These are phyloP conservation scores for Pseudogymnoascus sp. DNA, from an alignment of 2,329 filamentous ascomycete genomes.

Conservation along the genomic window DNA sequence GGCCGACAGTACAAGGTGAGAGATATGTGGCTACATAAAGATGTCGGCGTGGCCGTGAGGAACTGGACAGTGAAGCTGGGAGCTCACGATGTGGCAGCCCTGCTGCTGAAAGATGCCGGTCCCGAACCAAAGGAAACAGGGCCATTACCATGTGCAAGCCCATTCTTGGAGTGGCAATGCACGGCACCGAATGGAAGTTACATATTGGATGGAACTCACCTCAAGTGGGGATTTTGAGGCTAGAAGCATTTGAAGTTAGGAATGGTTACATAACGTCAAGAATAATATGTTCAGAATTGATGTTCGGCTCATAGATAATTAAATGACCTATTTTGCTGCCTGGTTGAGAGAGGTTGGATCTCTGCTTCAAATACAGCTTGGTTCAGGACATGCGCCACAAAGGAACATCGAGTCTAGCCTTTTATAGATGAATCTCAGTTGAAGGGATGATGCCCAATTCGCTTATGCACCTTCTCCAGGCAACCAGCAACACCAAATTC, in stretches of 20 bases:
- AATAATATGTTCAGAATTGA: neutral
- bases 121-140: neutral
- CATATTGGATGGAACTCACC: neutral
- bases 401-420: neutral
- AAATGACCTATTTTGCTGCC: neutral
- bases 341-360: neutral
- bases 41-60: slow-evolving; percentile 18
- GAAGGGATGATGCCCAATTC: neutral
- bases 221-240: neutral
- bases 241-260: neutral
- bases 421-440: neutral
- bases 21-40: slow-evolving; percentile 21
- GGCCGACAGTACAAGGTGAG: slow-evolving; percentile 20
- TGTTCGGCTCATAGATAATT: neutral
- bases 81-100: slow-evolving; percentile 19
- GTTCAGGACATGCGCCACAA: neutral
- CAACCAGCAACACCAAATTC: neutral
- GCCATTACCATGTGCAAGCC: neutral
- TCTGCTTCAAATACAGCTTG: neutral
- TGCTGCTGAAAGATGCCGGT: slow-evolving; percentile 16
- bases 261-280: neutral
- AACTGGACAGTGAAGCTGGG: slow-evolving; percentile 19
- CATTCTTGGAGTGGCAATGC: slow-evolving; percentile 3
- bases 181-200: neutral
- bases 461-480: neutral